phyloP scores from a whole-genome alignment of 2,329 filamentous ascomycete species.

The Hypoxylon sp. region DNA sequence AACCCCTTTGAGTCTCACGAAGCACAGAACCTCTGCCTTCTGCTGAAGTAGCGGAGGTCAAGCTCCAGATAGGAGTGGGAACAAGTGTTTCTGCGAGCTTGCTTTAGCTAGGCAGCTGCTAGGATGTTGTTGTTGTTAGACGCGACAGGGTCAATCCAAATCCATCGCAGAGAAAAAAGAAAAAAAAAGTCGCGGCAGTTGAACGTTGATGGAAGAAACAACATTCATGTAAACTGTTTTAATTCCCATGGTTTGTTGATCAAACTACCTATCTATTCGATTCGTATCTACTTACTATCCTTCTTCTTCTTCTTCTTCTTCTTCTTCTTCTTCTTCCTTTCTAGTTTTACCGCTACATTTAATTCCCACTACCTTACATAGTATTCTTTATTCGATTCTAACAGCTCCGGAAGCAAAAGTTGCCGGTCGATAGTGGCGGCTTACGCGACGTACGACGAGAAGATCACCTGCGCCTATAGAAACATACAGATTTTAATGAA shows the following conservation, averaged over 20 bases:
- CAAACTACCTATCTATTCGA: no score
- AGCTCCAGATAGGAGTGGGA: constrained; percentile 28
- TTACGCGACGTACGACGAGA: constrained; percentile 12
- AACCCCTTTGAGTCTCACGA: constrained; percentile 28
- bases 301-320: constrained; percentile 11
- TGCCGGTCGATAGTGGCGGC: constrained; percentile 29
- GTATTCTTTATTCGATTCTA: constrained; percentile 18
- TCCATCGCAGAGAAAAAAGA: no score
- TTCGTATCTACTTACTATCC: constrained; percentile 7
- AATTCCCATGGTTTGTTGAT: constrained; percentile 23
- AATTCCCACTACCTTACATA: constrained; percentile 3
- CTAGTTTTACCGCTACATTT: constrained; percentile 1
- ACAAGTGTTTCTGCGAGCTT: constrained; percentile 11
- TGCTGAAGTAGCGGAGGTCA: constrained; percentile 24
- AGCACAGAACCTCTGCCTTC: constrained; percentile 18
- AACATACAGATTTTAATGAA: background rate
- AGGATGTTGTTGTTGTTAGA: constrained; percentile 20
- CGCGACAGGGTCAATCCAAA: constrained; percentile 29
- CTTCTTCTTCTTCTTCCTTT: constrained; percentile 14
- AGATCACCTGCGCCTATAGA: constrained; percentile 8
- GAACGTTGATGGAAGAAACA: no score
- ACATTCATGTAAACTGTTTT: constrained; percentile 30
- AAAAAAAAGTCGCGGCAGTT: no score
- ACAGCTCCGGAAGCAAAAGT: constrained; percentile 30
- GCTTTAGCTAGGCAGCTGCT: no score